Percentiles rank a stretch among this genome's conserved stretches.
Evolutionary conservation across 441 rosid species (phyloP).

Genomic region (Brassica balearica): DNA sequence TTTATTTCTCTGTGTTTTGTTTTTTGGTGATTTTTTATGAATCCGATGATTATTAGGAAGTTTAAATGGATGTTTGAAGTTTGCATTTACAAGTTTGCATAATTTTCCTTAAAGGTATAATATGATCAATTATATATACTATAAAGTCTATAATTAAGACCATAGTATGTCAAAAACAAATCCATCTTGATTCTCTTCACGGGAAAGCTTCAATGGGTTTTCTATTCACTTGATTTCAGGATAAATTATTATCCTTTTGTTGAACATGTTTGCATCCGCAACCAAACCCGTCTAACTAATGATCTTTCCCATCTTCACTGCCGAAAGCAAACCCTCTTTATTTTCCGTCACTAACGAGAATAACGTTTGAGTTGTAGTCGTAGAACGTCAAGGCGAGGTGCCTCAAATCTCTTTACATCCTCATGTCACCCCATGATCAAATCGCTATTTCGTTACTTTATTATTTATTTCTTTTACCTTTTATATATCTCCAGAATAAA

Average conservation of each 20-base stretch:
- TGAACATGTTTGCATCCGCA: constrained; percentile 6
- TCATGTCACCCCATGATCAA: background rate
- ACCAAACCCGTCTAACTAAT: background rate
- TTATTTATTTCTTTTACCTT: background rate
- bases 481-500: background rate
- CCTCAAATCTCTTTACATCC: background rate
- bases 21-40: constrained; percentile 5
- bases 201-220: background rate
- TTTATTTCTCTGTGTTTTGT: background rate
- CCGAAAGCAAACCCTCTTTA: background rate
- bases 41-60: background rate
- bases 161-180: background rate
- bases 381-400: background rate
- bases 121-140: background rate
- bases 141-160: background rate
- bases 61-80: constrained; percentile 1
- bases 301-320: background rate
- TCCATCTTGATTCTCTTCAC: constrained; percentile 4
- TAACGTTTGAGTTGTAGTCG: too few relatives aligned
- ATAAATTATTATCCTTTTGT: background rate
- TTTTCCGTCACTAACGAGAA: background rate
- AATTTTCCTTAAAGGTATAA: background rate
- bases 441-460: background rate
- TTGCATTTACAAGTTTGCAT: constrained; percentile 1
- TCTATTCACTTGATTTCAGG: background rate